phyloP scores from a whole-genome alignment of 2,329 filamentous ascomycete genomes.

The Lachnellula occidentalis region DNA sequence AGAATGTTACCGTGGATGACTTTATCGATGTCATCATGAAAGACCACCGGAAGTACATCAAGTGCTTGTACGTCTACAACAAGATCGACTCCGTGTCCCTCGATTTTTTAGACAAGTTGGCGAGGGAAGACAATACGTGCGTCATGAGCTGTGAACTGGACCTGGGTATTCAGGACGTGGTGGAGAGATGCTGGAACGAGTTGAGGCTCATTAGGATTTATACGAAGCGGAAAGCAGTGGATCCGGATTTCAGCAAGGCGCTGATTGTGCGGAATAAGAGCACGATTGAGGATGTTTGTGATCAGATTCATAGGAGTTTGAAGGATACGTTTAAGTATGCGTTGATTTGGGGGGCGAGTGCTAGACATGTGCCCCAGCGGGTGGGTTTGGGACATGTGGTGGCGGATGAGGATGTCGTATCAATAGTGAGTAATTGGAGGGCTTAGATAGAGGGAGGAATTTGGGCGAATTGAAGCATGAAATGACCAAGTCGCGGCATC shows the following conservation, averaged over 20 bases:
- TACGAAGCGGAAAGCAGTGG: conserved; percentile 90
- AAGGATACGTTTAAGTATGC: conserved; percentile 99
- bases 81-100: conserved; percentile 95
- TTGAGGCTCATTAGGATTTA: conserved; percentile 86
- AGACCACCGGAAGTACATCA: conserved; percentile 96
- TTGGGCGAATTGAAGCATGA: background rate
- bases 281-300: conserved; percentile 94
- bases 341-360: conserved; percentile 94
- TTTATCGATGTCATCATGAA: conserved; percentile 99
- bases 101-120: conserved; percentile 87
- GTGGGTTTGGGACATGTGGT: conserved; percentile 83
- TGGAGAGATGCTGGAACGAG: conserved; percentile 94
- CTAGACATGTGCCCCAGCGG: conserved; percentile 87
- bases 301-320: conserved; percentile 84
- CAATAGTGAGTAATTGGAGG: conserved; percentile 60
- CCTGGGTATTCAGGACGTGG: conserved; percentile 85
- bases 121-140: conserved; percentile 85
- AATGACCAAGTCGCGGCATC: background rate
- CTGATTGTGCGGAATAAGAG: conserved; percentile 86
- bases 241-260: conserved; percentile 85
- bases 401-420: conserved; percentile 62
- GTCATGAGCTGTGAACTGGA: conserved; percentile 98
- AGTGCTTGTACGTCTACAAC: conserved; percentile 95
- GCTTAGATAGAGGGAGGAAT: conserved; percentile 37
- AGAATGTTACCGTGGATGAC: conserved; percentile 93